Evolutionary conservation across 2,329 filamentous ascomycete species (phyloP), one percentile per base, ranked within the genome.

Genomic region (Cladophialophora bantiana): DNA sequence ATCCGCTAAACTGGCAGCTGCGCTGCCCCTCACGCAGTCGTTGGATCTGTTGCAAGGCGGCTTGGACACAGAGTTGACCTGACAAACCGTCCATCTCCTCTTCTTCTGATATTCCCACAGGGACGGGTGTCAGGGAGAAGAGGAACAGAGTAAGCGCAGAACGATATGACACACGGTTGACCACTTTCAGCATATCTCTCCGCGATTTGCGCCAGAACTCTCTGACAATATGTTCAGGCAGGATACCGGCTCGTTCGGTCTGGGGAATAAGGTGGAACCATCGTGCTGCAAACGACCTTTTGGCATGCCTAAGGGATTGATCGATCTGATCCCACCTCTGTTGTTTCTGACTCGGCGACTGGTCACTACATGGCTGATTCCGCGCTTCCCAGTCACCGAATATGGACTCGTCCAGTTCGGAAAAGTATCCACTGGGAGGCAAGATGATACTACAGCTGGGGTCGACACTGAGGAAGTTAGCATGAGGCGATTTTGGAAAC

Each of bases 11-110:
- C 42, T 80, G 77, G 0, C 80, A 70, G 18, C 78, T 79, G 42
- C 76, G 74, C 59, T 80, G 79, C 4, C 78, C 74, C 1, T 78
- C 79, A 13, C 79, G 76, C 1, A 82, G 68, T 6, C 70, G 75
- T 67, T 81, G 80, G 1, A 82, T 75, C 42, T 82, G 80, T 56
- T 80, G 78, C 7, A 82, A 64, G 0, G 78, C 79, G 2, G 78
- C 75, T 55, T 82, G 80, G 1, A 82, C 75, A 55, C 79, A 82
- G 0, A 77, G 73, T 59, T 80, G 78, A 0, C 78, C 79, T 1
- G 77, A 78, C 2, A 81, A 75, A 0, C 80, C 80, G 36, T 80
- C 77, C 1, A 73, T 62, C 57, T 82, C 79, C 67, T 82, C 80
- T 1, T 80, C 79, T 50, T 81, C 79, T 0, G 77, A 76, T 13